phyloP scores from a whole-genome alignment of 2,329 filamentous ascomycete genomes.

The Onygenales sp. region DNA sequence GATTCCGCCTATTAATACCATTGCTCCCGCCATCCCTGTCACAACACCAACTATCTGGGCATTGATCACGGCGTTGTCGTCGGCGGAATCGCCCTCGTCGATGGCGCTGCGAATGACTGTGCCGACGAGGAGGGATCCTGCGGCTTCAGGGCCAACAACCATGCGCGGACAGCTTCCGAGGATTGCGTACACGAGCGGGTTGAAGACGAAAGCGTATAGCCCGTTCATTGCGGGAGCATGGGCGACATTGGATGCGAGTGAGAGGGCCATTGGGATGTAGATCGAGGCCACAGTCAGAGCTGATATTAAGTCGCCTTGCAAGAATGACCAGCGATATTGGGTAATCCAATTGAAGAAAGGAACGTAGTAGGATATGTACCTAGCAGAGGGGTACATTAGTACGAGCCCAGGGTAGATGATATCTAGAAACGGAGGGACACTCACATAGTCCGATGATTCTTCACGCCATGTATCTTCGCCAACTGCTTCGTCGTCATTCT shows the following conservation, averaged over 20 bases:
- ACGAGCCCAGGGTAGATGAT: background rate
- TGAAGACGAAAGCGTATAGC: slow-evolving; percentile 88
- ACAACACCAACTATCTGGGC: slow-evolving; percentile 81
- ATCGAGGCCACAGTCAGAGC: slow-evolving; percentile 96
- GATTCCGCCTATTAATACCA: slow-evolving; percentile 79
- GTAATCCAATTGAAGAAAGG: slow-evolving; percentile 83
- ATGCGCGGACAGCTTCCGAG: slow-evolving; percentile 87
- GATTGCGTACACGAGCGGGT: slow-evolving; percentile 81
- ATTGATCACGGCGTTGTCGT: slow-evolving; percentile 61
- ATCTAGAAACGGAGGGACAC: slow-evolving; percentile 18
- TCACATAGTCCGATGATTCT: slow-evolving; percentile 64
- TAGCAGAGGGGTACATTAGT: slow-evolving; percentile 24
- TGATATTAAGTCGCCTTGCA: slow-evolving; percentile 78
- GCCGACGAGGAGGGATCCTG: slow-evolving; percentile 82
- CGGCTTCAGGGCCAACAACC: slow-evolving; percentile 89
- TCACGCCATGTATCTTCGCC: slow-evolving; percentile 63
- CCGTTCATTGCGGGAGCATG: slow-evolving; percentile 91
- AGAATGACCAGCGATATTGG: slow-evolving; percentile 73
- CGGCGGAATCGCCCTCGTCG: slow-evolving; percentile 53
- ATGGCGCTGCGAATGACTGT: slow-evolving; percentile 73
- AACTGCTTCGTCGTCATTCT: slow-evolving; percentile 61
- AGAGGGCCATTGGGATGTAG: slow-evolving; percentile 95
- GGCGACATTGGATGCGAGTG: slow-evolving; percentile 81
- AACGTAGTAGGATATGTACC: slow-evolving; percentile 88
- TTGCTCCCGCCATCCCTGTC: slow-evolving; percentile 75